These are phyloP conservation scores for Cutaneotrichosporon arboriforme DNA, from an alignment of 1,284 basidiomycete genomes.

Conservation along the genomic window DNA sequence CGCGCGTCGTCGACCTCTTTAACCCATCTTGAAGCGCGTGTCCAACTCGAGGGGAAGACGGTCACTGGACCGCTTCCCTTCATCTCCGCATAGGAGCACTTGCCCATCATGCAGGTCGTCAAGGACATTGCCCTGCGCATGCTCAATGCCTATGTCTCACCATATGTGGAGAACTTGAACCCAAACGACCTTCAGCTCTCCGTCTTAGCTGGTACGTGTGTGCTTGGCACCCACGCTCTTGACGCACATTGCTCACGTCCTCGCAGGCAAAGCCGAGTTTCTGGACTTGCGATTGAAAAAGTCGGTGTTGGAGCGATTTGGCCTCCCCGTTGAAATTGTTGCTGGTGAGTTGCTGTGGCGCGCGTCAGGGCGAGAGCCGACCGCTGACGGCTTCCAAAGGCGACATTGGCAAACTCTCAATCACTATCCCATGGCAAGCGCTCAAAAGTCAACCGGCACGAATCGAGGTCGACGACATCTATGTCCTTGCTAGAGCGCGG, in stretches of 20 bases:
- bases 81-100: constrained; percentile 4
- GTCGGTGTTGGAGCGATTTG: constrained; percentile 91
- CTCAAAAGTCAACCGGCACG: constrained; percentile 90
- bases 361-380: background rate
- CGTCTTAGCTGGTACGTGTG: constrained; percentile 69
- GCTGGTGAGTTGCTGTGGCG: constrained; percentile 59
- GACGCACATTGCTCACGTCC: background rate
- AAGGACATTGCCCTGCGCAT: constrained; percentile 49
- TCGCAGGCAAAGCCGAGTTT: constrained; percentile 72
- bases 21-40: no score
- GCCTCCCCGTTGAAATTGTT: constrained; percentile 90
- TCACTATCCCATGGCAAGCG: constrained; percentile 94
- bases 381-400: constrained; percentile 52
- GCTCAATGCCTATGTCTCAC: constrained; percentile 86
- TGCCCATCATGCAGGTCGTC: constrained; percentile 38
- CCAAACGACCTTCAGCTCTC: constrained; percentile 92
- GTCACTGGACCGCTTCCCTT: constrained; percentile 5
- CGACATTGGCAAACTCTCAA: constrained; percentile 83
- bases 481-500: constrained; percentile 59
- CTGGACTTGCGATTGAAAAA: constrained; percentile 82
- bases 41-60: constrained; percentile 1
- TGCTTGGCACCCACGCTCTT: background rate
- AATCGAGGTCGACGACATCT: constrained; percentile 89
- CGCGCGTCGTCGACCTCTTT: no score
- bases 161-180: constrained; percentile 96